Percentiles rank a stretch among this genome's conserved stretches.
Conservation (phyloP, 768 basidiomycete species). For the Rubroboletus satanas region DNA sequence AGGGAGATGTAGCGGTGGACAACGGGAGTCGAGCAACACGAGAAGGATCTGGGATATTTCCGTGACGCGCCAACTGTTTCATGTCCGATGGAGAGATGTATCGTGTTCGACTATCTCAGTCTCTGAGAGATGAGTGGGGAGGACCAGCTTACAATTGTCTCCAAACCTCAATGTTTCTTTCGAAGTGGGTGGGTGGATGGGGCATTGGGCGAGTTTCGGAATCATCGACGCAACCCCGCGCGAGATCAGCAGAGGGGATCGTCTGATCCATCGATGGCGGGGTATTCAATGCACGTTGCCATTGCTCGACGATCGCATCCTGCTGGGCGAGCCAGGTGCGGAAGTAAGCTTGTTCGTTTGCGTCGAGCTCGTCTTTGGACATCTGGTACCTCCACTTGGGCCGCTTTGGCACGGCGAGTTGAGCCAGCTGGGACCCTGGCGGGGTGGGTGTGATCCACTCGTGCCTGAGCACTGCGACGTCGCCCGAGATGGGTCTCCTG, state of each 20-base stretch:
- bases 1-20: conserved; percentile 83
- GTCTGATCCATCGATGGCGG: conserved; percentile 4
- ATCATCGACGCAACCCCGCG: conserved; percentile 1
- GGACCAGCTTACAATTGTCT: conserved; percentile 68
- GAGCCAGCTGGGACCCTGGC: neutral
- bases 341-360: conserved; percentile 84
- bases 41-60: conserved; percentile 89
- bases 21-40: conserved; percentile 84
- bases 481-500: conserved; percentile 50
- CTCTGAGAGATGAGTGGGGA: neutral
- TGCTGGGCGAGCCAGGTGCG: conserved; percentile 71
- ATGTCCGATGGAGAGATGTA: neutral
- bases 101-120: neutral
- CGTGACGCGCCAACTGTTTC: conserved; percentile 81
- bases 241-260: neutral
- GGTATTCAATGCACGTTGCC: conserved; percentile 36
- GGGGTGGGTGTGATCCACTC: conserved; percentile 6
- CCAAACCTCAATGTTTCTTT: conserved; percentile 93
- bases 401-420: conserved; percentile 46
- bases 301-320: conserved; percentile 51
- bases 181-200: conserved; percentile 73
- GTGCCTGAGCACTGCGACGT: conserved; percentile 35
- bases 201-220: conserved; percentile 40
- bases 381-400: conserved; percentile 88
- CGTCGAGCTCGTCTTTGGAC: conserved; percentile 85